Conservation (phyloP, 164 flowering plant species). For the Magnolia sinica region DNA sequence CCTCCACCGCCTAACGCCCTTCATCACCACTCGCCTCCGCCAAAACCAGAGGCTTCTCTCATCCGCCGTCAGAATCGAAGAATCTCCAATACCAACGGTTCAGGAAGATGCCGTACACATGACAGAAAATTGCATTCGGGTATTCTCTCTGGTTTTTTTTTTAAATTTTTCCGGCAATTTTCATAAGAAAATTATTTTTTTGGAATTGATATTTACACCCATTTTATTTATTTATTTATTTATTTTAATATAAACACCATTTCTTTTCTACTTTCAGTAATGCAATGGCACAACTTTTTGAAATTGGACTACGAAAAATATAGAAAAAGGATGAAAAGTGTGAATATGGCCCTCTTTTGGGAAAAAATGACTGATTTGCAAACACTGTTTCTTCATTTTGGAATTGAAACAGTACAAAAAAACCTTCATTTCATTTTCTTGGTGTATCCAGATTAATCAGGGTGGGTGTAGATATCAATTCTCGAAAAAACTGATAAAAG, state of each 20-base stretch:
- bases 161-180: background rate
- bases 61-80: background rate
- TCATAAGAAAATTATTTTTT: too few relatives aligned
- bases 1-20: slow-evolving; percentile 6
- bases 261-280: too few relatives aligned
- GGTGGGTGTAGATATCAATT: too few relatives aligned
- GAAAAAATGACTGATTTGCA: background rate
- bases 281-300: too few relatives aligned
- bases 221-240: too few relatives aligned
- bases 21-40: slow-evolving; percentile 1
- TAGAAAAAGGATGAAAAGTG: too few relatives aligned
- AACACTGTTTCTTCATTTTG: background rate
- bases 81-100: background rate
- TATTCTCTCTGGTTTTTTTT: background rate
- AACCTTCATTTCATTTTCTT: too few relatives aligned
- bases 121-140: slow-evolving; percentile 31
- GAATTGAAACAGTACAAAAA: background rate
- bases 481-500: too few relatives aligned
- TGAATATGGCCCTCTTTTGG: background rate
- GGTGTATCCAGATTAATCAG: too few relatives aligned
- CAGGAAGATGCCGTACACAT: slow-evolving; percentile 14
- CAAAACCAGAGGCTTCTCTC: slow-evolving; percentile 10
- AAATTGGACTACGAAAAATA: too few relatives aligned
- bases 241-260: too few relatives aligned
- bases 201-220: too few relatives aligned